These are phyloP conservation scores for Exophiala xenobiotica DNA, from an alignment of 2,329 filamentous ascomycete species.

Conservation along the genomic window DNA sequence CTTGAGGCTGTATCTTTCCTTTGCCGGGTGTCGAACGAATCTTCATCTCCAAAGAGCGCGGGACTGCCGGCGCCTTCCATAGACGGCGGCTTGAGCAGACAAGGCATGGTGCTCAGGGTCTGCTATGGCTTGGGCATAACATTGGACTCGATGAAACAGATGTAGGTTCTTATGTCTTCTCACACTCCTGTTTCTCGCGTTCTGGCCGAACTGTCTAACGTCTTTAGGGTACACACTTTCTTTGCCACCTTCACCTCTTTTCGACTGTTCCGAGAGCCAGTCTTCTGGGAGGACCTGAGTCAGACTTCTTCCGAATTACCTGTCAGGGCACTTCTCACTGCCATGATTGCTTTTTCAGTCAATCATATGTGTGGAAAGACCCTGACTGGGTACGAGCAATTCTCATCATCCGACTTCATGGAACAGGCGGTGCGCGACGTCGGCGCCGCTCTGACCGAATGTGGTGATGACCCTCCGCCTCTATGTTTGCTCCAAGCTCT, in stretches of 20 bases:
- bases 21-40: conserved; percentile 6
- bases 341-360: conserved; percentile 35
- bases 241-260: conserved; percentile 38
- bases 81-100: neutral
- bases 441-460: conserved; percentile 35
- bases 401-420: conserved; percentile 23
- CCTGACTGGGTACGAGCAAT: neutral
- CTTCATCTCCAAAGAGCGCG: neutral
- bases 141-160: conserved; percentile 1
- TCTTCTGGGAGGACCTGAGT: conserved; percentile 32
- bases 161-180: neutral
- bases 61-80: neutral
- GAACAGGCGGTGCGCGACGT: conserved; percentile 30
- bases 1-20: conserved; percentile 22
- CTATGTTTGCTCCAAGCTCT: conserved; percentile 40
- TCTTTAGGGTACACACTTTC: conserved; percentile 8
- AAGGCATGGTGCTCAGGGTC: neutral
- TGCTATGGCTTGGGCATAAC: neutral
- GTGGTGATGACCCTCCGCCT: conserved; percentile 37
- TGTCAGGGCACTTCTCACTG: conserved; percentile 34
- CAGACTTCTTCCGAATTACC: conserved; percentile 25
- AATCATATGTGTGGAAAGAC: conserved; percentile 6
- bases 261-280: conserved; percentile 36
- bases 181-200: neutral
- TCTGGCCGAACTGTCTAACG: neutral